A percentile compares a stretch with the other conserved stretches of the same genome.
These are phyloP conservation scores for Clonostachys sp. DNA, from an alignment of 2,329 filamentous ascomycete genomes.

Conservation along the genomic window DNA sequence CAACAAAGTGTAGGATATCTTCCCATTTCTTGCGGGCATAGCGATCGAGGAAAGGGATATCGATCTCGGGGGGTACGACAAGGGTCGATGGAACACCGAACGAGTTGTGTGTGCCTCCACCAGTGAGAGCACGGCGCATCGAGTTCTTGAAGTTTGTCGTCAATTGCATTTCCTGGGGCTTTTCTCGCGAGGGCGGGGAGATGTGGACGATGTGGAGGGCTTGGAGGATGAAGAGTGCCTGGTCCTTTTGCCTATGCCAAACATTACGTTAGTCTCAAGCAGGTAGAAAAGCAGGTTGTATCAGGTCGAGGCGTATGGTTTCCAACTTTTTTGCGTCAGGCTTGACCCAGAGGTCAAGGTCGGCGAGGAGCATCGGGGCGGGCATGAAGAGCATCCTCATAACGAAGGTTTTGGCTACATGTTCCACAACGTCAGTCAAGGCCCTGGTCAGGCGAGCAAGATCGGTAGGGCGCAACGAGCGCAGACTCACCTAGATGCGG, in stretches of 20 bases:
- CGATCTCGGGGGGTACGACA: slow-evolving; percentile 57
- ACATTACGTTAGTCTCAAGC: background rate
- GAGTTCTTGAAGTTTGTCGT: slow-evolving; percentile 80
- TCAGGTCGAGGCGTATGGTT: background rate
- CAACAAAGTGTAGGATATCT: slow-evolving; percentile 91
- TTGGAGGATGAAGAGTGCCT: slow-evolving; percentile 75
- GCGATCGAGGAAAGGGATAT: slow-evolving; percentile 70
- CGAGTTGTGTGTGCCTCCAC: slow-evolving; percentile 77
- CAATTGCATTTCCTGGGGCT: slow-evolving; percentile 68
- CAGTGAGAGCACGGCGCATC: slow-evolving; percentile 80
- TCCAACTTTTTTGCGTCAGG: slow-evolving; percentile 44
- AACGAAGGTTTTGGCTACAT: slow-evolving; percentile 83
- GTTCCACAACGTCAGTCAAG: slow-evolving; percentile 2
- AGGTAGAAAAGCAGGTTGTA: background rate
- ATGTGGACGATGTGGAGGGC: slow-evolving; percentile 82
- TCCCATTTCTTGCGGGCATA: slow-evolving; percentile 93
- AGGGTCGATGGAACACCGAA: slow-evolving; percentile 82
- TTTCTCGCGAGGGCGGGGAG: slow-evolving; percentile 53
- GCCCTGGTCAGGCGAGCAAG: no score
- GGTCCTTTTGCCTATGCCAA: slow-evolving; percentile 67
- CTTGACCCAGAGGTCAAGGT: slow-evolving; percentile 84
- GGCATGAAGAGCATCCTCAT: slow-evolving; percentile 94
- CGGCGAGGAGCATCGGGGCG: slow-evolving; percentile 68
- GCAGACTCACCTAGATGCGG: slow-evolving; percentile 71
- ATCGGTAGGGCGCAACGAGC: no score